phyloP scores from a whole-genome alignment of 768 basidiomycete species.

The Lentinula sp. region DNA sequence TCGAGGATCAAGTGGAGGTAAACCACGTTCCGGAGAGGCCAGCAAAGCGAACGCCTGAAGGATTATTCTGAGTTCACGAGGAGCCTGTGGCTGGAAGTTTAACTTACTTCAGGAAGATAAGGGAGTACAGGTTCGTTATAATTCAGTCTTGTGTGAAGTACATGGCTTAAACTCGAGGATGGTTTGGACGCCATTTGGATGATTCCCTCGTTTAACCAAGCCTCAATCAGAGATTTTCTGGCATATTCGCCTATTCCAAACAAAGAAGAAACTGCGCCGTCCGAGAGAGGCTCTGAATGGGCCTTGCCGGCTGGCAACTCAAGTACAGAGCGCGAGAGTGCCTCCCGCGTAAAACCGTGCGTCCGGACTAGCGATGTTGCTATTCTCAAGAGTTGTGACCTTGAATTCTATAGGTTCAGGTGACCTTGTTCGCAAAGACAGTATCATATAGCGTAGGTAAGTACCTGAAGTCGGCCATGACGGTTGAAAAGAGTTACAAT shows the following conservation, averaged over 20 bases:
- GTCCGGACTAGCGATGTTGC: slow-evolving; percentile 58
- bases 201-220: slow-evolving; percentile 69
- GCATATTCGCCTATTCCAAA: slow-evolving; percentile 71
- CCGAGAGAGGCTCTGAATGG: slow-evolving; percentile 57
- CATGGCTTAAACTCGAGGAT: slow-evolving; percentile 35
- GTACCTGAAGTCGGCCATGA: not conserved
- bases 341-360: slow-evolving; percentile 71
- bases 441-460: not conserved
- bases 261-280: slow-evolving; percentile 62
- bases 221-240: slow-evolving; percentile 54
- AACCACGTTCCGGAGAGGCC: slow-evolving; percentile 39
- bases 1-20: slow-evolving; percentile 51
- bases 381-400: slow-evolving; percentile 44
- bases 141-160: slow-evolving; percentile 49
- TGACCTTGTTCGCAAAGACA: not conserved
- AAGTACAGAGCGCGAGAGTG: slow-evolving; percentile 61
- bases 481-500: not conserved
- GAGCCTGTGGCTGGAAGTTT: not conserved
- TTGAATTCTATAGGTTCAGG: slow-evolving; percentile 7
- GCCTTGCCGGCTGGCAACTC: slow-evolving; percentile 38
- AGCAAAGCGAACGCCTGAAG: slow-evolving; percentile 68
- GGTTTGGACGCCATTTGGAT: slow-evolving; percentile 31
- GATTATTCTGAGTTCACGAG: not conserved
- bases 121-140: slow-evolving; percentile 64
- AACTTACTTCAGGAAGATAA: slow-evolving; percentile 61